Base-by-base conservation (phyloP, 306 rosid species). In the Cicer judaicum region DNA sequence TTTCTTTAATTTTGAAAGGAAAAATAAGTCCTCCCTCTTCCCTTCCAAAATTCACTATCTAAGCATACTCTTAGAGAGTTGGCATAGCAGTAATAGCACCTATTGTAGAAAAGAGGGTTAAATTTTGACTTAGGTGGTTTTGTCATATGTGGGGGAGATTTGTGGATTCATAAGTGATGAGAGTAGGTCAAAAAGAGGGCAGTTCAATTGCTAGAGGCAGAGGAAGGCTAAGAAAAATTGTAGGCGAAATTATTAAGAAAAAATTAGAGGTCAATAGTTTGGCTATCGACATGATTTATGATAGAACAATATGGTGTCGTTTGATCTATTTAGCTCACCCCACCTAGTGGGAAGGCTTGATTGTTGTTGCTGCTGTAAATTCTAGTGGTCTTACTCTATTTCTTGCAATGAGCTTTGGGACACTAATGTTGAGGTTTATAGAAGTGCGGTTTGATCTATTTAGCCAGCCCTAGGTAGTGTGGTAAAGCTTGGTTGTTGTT, bases 341-440 rank as follows among this genome's bases (percentile, higher is more conserved):
- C 1, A 38, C 2, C 0, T 3, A 34, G 43, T 15, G 18, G 3
- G 13, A 60, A 34, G 43, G 7, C 10, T 60, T 34, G 5, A 43
- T 34, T 34, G 18, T 36, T 54, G 60, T 16, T 29, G 36, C 36
- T 29, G 36, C 36, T 60, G 65, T 34, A 60, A 34, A 60, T 60
- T 7, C 10, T 7, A 60, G 10, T 29, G 42, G 43, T 60, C 16
- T 7, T 12, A 60, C 43, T 60, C 43, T 34, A 60, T 13, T 60
- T 34, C 16, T 34, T 60, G 34, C 12, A 6, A 29, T n/a, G 59
- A n/a, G 73, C 39, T 49, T n/a, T 34, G 73, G 13, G 10, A 13
- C 34, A 34, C 43, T 62, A 10, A 55, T 53, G 53, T 76, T 81
- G 62, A 24, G 59, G 74, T 40, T 63, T 68, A 29, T 29, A 29